Base-by-base conservation (phyloP, 2,329 filamentous ascomycete species). In the Kalmusia sp. region DNA sequence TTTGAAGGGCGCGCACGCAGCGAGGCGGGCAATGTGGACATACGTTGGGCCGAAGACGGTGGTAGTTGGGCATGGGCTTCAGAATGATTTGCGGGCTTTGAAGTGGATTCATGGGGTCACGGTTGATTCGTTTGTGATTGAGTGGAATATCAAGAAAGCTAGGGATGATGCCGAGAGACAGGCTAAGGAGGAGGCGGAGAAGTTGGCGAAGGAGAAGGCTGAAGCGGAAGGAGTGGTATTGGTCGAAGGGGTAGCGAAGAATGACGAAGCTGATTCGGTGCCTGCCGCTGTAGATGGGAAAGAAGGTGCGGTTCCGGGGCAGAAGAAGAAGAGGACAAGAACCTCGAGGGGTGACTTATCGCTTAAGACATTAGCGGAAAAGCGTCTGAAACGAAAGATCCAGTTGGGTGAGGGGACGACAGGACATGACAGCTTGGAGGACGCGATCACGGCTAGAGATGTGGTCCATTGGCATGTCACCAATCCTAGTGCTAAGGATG, bases 361-460 rank as follows among this genome's bases (percentile, higher is more conserved):
- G 24, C 54, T 98, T 51, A 96, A 95, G 76, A 96, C 86, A 80
- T 84, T 98, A 2, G 83, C 89, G 0, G 87, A 92, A 61, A 92
- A 92, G 68, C 95, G 93, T 65, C 82, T 97, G 19, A 83, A 82
- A 44, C 88, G 91, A 51, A 90, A 95, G 71, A 96, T 98, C 50
- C 93, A 98, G 71, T 91, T 89, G 64, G 44, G 44, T 15, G 88
- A 87, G 44, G 80, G 80, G 6, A 57, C 64, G 7, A 55, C 64
- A 14, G 93, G 93, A 19, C 93, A 98, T 70, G 89, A 97, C 80
- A 93, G 90, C 53, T 83, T 96, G 59, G 93, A 98, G 74, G 93
- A 98, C 72, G 91, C 93, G 7, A 87, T 84, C 61, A 92, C 93
- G 3, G 93, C 92, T 56, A 85, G 97, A 12, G 93, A 97, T 66